Percentiles rank a stretch among this genome's conserved stretches.
Evolutionary conservation across 164 flowering plant species (phyloP).

Genomic region (Buxus sempervirens): DNA sequence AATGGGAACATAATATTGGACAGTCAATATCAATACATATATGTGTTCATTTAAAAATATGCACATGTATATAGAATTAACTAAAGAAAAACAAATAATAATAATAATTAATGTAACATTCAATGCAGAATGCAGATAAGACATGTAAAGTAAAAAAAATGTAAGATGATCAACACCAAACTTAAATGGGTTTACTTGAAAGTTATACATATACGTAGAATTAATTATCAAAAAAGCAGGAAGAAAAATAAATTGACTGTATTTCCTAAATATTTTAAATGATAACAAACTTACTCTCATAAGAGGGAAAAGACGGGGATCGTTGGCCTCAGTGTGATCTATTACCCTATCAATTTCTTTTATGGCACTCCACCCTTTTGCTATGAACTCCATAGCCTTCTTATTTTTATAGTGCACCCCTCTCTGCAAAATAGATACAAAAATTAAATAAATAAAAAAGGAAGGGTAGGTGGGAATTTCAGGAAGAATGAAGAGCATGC

Average conservation of each 20-base stretch:
- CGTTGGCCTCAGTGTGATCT: conserved; percentile 67
- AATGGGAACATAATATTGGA: too few relatives aligned
- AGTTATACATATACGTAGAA: too few relatives aligned
- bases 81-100: too few relatives aligned
- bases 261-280: neutral
- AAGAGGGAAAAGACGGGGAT: conserved; percentile 77
- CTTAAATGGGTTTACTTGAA: too few relatives aligned
- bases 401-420: conserved; percentile 79
- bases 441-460: neutral
- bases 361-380: conserved; percentile 85
- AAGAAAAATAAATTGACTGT: neutral
- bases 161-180: too few relatives aligned
- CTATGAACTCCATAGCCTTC: conserved; percentile 77
- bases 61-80: too few relatives aligned
- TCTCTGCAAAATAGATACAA: conserved; percentile 36
- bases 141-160: too few relatives aligned
- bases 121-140: too few relatives aligned
- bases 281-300: conserved; percentile 29
- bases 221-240: neutral
- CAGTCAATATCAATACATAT: too few relatives aligned
- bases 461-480: neutral
- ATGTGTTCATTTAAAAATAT: too few relatives aligned
- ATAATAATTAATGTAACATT: too few relatives aligned
- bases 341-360: conserved; percentile 91
- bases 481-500: neutral